Conservation (phyloP, 257 asterid genomes). For the Nicotiana undulata region DNA sequence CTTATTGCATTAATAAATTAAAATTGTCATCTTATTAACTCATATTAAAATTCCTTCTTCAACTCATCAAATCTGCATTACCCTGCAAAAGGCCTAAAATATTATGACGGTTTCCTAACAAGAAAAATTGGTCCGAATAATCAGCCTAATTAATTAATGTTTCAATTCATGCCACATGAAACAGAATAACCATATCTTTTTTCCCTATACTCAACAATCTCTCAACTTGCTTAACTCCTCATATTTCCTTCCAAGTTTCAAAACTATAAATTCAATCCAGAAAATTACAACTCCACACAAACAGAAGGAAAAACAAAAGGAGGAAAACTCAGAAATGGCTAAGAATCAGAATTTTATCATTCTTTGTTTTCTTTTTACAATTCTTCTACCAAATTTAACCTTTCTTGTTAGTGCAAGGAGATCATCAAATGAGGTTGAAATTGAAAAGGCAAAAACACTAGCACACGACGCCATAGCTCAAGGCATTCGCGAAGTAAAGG, state of each 20-base stretch:
- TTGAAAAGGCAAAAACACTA: background rate
- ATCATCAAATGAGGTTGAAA: background rate
- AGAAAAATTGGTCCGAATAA: background rate
- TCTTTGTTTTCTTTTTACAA: background rate
- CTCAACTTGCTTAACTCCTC: background rate
- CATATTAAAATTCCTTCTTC: background rate
- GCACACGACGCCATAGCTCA: background rate
- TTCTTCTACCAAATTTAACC: background rate
- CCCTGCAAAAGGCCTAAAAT: background rate
- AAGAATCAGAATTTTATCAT: background rate
- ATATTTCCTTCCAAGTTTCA: background rate
- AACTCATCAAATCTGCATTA: background rate
- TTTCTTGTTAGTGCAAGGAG: background rate
- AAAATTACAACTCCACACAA: background rate
- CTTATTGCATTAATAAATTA: too few relatives aligned
- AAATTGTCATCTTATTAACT: too few relatives aligned
- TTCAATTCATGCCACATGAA: background rate
- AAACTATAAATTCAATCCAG: background rate
- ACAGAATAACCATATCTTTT: background rate
- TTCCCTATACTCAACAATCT: background rate
- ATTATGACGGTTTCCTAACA: background rate
- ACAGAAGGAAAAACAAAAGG: background rate
- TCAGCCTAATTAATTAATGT: background rate
- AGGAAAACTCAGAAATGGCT: background rate
- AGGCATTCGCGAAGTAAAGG: background rate